Conservation (phyloP, 768 basidiomycete species). For the Artomyces pyxidatus region DNA sequence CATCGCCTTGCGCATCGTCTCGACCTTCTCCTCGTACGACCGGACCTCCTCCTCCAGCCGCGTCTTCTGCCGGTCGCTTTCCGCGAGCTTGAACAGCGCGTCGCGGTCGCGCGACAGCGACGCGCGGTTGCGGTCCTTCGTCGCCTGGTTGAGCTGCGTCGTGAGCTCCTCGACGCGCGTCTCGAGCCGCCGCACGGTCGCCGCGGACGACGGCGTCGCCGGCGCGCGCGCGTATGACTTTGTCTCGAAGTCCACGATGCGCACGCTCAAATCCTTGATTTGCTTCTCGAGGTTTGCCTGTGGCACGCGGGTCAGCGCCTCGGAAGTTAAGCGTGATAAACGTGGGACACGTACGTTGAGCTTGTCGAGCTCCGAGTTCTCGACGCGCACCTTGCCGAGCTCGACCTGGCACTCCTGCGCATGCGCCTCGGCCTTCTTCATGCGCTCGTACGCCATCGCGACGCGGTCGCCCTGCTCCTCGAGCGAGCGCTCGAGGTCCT, state of each 20-base stretch:
- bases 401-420: conserved; percentile 72
- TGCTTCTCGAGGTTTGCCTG: conserved; percentile 82
- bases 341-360: conserved; percentile 48
- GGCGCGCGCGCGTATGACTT: conserved; percentile 54
- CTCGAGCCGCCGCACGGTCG: conserved; percentile 51
- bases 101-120: conserved; percentile 39
- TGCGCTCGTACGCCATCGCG: conserved; percentile 59
- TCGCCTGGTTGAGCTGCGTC: conserved; percentile 46
- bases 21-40: conserved; percentile 49
- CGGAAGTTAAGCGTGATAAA: neutral
- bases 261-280: conserved; percentile 75
- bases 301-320: conserved; percentile 5
- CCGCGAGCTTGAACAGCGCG: conserved; percentile 43
- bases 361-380: conserved; percentile 75
- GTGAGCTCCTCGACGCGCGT: conserved; percentile 67
- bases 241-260: conserved; percentile 77
- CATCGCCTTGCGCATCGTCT: conserved; percentile 47
- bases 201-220: conserved; percentile 39
- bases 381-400: conserved; percentile 66
- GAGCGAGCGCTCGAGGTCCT: conserved; percentile 68
- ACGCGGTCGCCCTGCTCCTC: conserved; percentile 76
- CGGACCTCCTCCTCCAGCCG: conserved; percentile 62
- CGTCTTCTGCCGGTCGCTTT: conserved; percentile 51
- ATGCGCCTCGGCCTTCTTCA: conserved; percentile 74
- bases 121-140: conserved; percentile 33